These are phyloP conservation scores for Polytrichum commune DNA, from an alignment of 225 moss, liverwort and hornwort species.

Conservation along the genomic window DNA sequence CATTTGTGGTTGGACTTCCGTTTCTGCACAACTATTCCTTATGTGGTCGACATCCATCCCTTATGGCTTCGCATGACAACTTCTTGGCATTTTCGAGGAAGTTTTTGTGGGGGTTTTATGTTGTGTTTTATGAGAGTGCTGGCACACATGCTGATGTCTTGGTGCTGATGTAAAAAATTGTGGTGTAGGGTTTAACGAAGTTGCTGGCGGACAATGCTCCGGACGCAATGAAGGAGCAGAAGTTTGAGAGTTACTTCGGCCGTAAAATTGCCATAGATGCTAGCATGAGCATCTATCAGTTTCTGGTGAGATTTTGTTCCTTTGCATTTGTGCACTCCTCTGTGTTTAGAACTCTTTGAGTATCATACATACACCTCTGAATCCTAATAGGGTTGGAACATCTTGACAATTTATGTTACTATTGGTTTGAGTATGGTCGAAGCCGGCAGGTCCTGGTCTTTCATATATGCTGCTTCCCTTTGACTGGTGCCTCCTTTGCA, in stretches of 20 bases:
- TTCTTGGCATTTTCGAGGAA: not conserved
- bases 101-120: not conserved
- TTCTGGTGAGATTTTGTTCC: slow-evolving; percentile 46
- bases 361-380: too few relatives aligned
- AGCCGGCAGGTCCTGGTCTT: too few relatives aligned
- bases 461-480: not conserved
- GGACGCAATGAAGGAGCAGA: slow-evolving; percentile 70
- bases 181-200: slow-evolving; percentile 80
- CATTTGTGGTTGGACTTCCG: too few relatives aligned
- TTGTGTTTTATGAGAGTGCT: not conserved
- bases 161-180: too few relatives aligned
- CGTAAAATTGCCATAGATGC: slow-evolving; percentile 98
- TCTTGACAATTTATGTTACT: too few relatives aligned
- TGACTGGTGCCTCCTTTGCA: slow-evolving; percentile 6
- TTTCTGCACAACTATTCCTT: too few relatives aligned
- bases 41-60: too few relatives aligned
- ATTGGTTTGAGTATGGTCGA: too few relatives aligned
- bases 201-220: slow-evolving; percentile 96
- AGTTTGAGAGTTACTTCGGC: slow-evolving; percentile 91
- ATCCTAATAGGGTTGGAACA: too few relatives aligned
- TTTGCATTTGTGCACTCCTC: too few relatives aligned
- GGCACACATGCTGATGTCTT: too few relatives aligned
- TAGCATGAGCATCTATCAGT: slow-evolving; percentile 99
- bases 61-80: not conserved
- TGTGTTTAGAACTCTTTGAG: too few relatives aligned